Base-by-base conservation (phyloP, 108 stramenopile genomes). In the Epipyxis sp. region DNA sequence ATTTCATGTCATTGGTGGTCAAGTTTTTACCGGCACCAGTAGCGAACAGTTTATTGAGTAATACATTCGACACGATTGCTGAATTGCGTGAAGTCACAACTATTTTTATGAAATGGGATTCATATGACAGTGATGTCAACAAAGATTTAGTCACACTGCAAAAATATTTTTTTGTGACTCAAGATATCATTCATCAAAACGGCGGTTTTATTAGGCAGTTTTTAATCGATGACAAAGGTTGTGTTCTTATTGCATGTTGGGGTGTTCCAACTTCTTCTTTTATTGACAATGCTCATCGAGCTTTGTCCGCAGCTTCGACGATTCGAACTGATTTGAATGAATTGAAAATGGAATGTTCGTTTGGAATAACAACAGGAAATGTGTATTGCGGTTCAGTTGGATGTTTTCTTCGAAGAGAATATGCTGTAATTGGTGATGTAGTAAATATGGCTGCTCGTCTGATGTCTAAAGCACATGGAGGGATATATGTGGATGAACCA, bases 61-160 rank as follows among this genome's bases (percentile, higher is more conserved):
- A 79, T 30, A 79, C 77, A 59, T 81, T 81, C 30, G 72, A 37
- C 41, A 77, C 80, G 32, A 69, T 83, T 74, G 81, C 82, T n/a
- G 82, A 83, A 71, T 41, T 83, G 76, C 59, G 82, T 1, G 79
- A 77, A 25, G 81, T 83, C 0, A 83, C 82, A 41, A 83, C 82
- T 10, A 39, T 83, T 1, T 83, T 83, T 77, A 65, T 83, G 68
- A 83, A 82, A 80, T 81, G 81, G 0, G 82, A 83, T 67, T 76
- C 68, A 43, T 83, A 83, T 42, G 40, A 68, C 37, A 40, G 13
- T 32, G 20, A 6, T 32, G 57, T 13, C 30, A 45, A 58, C 20
- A 16, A 6, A 13, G 72, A 80, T 40, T 72, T 80, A 20, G 74
- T 59, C n/a, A 45, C 43, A 27, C 25, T 80, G 68, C 79, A 80